These are phyloP conservation scores for Taiozyma sp. DNA, from an alignment of 1,139 yeast genomes.

Conservation along the genomic window DNA sequence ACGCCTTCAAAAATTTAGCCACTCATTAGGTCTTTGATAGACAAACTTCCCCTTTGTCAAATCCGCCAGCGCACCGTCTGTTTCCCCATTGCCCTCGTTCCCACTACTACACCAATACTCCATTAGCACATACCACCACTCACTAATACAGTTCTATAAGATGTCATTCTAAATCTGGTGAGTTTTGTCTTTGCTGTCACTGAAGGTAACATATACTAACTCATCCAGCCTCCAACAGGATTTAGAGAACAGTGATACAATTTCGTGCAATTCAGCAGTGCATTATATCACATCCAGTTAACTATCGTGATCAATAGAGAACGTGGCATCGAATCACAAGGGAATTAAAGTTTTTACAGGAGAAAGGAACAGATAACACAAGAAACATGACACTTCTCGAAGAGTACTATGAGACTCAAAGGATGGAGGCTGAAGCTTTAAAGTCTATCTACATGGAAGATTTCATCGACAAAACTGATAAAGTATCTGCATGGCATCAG, in stretches of 20 bases:
- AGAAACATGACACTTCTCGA: constrained; percentile 26
- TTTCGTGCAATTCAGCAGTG: not conserved
- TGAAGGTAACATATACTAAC: not conserved
- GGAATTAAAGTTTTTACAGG: not conserved
- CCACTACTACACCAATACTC: not conserved
- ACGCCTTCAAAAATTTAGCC: not conserved
- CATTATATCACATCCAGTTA: constrained; percentile 1
- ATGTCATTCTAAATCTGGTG: not conserved
- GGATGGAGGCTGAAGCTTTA: constrained; percentile 60
- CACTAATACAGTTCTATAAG: not conserved
- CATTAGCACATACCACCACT: not conserved
- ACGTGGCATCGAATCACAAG: not conserved
- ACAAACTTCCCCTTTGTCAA: not conserved
- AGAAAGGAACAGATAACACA: not conserved
- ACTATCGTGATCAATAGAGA: constrained; percentile 1
- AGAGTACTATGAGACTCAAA: constrained; percentile 36
- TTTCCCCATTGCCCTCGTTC: not conserved
- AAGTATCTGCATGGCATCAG: constrained; percentile 74
- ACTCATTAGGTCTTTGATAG: not conserved
- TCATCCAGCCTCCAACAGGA: not conserved
- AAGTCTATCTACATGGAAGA: constrained; percentile 87
- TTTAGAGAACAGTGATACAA: not conserved
- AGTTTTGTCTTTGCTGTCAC: not conserved
- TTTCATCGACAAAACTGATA: constrained; percentile 58
- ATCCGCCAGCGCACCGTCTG: not conserved